phyloP scores from a whole-genome alignment of 495 filamentous ascomycete genomes.

The Cairneyella variabilis region DNA sequence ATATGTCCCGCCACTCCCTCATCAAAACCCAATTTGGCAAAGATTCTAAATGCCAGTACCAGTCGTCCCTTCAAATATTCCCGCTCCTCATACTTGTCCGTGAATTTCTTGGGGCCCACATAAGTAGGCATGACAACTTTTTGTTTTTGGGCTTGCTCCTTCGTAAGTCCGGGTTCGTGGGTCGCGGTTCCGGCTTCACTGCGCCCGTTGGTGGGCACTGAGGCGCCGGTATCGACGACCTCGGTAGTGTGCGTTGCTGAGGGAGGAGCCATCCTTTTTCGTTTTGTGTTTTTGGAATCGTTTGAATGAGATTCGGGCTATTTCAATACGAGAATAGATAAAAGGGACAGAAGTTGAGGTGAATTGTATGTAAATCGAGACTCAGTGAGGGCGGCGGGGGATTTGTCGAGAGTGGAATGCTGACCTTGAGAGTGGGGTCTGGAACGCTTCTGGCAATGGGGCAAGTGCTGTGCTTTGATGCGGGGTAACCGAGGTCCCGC shows the following conservation, averaged over 20 bases:
- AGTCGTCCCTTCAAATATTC: constrained; percentile 64
- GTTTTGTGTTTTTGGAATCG: background rate
- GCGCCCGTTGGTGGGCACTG: constrained; percentile 3
- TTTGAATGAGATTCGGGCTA: too few species aligned
- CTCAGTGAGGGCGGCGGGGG: too few species aligned
- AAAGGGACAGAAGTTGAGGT: too few species aligned
- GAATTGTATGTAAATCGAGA: too few species aligned
- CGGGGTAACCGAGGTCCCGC: too few species aligned
- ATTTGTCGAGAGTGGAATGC: too few species aligned
- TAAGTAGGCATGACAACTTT: constrained; percentile 2
- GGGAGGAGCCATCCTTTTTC: constrained; percentile 20
- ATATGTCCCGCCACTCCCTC: constrained; percentile 57
- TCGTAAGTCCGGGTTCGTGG: constrained; percentile 15
- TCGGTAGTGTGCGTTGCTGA: constrained; percentile 11
- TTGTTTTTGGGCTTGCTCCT: constrained; percentile 10
- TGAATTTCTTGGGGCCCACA: constrained; percentile 37
- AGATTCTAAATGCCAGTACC: constrained; percentile 65
- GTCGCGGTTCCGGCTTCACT: constrained; percentile 15
- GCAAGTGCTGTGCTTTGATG: too few species aligned
- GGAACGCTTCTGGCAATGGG: too few species aligned
- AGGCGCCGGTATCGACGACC: constrained; percentile 3
- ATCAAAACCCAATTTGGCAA: constrained; percentile 65
- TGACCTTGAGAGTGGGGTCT: too few species aligned
- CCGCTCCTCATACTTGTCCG: constrained; percentile 57
- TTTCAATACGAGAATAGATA: too few species aligned